A percentile compares a stretch with the other conserved stretches of the same genome.
Conservation (phyloP, 73 alveolate species). For the Effrenium voratum region DNA sequence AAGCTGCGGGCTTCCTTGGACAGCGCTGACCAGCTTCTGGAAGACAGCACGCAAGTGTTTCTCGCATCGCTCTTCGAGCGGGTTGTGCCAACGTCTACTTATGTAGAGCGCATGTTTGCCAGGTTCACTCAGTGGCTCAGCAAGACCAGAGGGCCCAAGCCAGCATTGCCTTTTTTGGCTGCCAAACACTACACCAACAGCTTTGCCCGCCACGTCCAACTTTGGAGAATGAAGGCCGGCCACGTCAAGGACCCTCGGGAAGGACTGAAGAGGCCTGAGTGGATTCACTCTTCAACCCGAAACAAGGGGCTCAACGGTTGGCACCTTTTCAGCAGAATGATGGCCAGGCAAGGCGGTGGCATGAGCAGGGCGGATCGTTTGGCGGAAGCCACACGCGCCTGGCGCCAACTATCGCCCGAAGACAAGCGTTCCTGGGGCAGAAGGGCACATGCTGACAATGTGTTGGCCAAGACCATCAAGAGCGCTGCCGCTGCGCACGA, state of each 20-base stretch:
- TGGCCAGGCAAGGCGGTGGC: too few species aligned
- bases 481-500: too few species aligned
- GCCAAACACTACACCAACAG: conserved; percentile 6
- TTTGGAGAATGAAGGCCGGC: neutral
- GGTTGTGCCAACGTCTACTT: conserved; percentile 38
- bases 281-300: neutral
- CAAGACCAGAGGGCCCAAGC: too few species aligned
- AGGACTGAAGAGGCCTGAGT: conserved; percentile 3
- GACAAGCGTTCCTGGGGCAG: too few species aligned
- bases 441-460: too few species aligned
- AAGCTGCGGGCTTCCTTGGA: neutral
- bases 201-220: neutral
- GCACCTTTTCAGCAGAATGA: neutral
- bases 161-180: neutral
- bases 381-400: too few species aligned
- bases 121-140: conserved; percentile 33
- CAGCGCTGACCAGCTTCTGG: neutral
- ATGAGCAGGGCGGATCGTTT: too few species aligned
- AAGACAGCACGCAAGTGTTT: neutral
- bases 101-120: conserved; percentile 30
- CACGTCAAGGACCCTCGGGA: neutral
- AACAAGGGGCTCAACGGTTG: conserved; percentile 37
- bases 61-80: conserved; percentile 5
- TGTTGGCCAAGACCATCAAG: too few species aligned
- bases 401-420: too few species aligned